These are phyloP conservation scores for Hymenoscyphus occultus DNA, from an alignment of 2,329 filamentous ascomycete species.

Conservation along the genomic window DNA sequence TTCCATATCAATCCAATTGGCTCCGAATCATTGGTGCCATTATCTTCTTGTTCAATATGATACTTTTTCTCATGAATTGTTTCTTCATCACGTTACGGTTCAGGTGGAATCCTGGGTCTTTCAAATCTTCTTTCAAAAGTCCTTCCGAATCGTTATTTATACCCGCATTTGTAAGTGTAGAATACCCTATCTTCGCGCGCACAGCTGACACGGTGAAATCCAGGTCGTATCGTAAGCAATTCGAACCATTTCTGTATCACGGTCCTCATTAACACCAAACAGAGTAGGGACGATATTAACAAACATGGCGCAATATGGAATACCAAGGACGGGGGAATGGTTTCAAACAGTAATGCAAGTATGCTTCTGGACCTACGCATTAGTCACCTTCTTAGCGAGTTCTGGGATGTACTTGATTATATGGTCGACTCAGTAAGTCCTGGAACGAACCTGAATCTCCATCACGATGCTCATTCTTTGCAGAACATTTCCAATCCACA, in stretches of 20 bases:
- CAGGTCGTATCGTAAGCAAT: constrained; percentile 46
- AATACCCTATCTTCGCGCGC: background rate
- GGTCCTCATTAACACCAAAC: background rate
- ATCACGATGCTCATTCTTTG: background rate
- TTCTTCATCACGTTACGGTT: constrained; percentile 66
- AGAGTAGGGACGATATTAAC: constrained; percentile 75
- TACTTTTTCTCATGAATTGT: constrained; percentile 62
- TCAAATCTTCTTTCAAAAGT: constrained; percentile 69
- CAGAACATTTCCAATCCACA: constrained; percentile 63
- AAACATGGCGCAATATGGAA: constrained; percentile 75
- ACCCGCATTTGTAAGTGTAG: constrained; percentile 56
- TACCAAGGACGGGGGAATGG: constrained; percentile 60
- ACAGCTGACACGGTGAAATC: background rate
- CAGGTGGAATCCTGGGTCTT: constrained; percentile 65
- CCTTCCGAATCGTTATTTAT: constrained; percentile 77
- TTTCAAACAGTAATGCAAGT: constrained; percentile 57
- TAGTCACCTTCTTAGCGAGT: constrained; percentile 63
- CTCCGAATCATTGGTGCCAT: constrained; percentile 56
- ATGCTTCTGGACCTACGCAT: constrained; percentile 73
- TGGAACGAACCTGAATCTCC: background rate
- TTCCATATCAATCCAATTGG: constrained; percentile 54
- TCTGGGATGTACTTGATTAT: constrained; percentile 72
- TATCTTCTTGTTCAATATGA: constrained; percentile 62
- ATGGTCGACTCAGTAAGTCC: constrained; percentile 56
- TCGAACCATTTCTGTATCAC: constrained; percentile 46